Evolutionary conservation across 208 protist species (phyloP), one percentile per base, ranked within the genome.

Genomic region (Acanthamoeba lenticulata): DNA sequence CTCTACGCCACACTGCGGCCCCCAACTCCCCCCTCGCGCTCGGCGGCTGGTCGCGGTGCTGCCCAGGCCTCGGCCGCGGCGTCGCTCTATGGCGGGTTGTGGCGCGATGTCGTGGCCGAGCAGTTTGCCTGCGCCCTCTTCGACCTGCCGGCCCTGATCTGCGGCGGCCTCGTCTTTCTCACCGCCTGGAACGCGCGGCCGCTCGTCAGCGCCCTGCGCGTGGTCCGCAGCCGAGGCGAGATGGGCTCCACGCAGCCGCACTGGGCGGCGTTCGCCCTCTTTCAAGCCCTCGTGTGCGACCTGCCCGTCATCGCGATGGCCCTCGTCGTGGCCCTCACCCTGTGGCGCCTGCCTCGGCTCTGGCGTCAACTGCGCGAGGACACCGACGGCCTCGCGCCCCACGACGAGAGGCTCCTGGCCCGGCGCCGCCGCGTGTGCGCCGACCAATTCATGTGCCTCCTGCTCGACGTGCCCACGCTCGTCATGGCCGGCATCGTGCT

Each of bases 301-400:
- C 38, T 49, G 40, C 72, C 72, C 2, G 44, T 83, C 42, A 83
- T 83, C 34, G 11, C 0, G 9, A 52, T 42, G 38, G 72, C 72
- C 11, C 9, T 52, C 72, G 34, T 49, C 13, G 34, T 83, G 21
- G 40, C 72, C 0, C 38, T 83, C 13, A 83, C 72, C 3, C 72
- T 83, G 72, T 83, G 72, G 72, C 72, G 72, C 27, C 72, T 83
- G 17, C 72, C 72, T 32, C 72, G 72, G 3, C 72, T 83, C 9
- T 32, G 44, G 15, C 44, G 49, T 32, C 44, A 83, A 38, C 42
- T 83, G 72, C 34, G 72, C 34, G 49, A 83, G 72, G n/a, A n/a
- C n/a, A 49, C 42, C 40, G 72, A n/a, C 38, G 42, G 72, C 40
- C 36, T 27, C 72, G 19, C 34, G 21, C n/a, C n/a, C n/a, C n/a